phyloP scores from a whole-genome alignment of 805 yeast species.

The Kregervanrija fluxuum region DNA sequence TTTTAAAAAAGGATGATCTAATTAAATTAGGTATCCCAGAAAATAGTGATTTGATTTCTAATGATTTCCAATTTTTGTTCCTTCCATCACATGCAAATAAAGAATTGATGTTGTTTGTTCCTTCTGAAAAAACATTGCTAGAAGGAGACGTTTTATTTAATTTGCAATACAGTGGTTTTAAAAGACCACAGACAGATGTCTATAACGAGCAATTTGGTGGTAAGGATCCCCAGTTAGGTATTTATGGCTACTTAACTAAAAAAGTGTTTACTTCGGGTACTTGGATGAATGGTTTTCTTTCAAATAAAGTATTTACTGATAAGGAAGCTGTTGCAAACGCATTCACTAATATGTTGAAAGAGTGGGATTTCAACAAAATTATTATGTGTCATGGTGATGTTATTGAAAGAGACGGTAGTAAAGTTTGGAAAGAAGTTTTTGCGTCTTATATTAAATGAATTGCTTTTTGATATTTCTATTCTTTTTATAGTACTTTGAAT shows the following conservation, averaged over 20 bases:
- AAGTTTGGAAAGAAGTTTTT: slow-evolving; percentile 13
- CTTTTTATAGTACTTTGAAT: neutral
- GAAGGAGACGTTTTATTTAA: slow-evolving; percentile 60
- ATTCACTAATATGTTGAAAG: slow-evolving; percentile 25
- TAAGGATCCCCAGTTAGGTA: slow-evolving; percentile 37
- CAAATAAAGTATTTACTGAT: slow-evolving; percentile 8
- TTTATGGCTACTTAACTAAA: slow-evolving; percentile 17
- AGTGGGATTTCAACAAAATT: slow-evolving; percentile 42
- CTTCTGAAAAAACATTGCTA: slow-evolving; percentile 38
- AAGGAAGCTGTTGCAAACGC: slow-evolving; percentile 4
- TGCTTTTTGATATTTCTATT: neutral
- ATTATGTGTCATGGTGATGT: slow-evolving; percentile 58
- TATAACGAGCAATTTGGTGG: slow-evolving; percentile 40
- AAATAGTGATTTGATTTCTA: slow-evolving; percentile 25
- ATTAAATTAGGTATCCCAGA: slow-evolving; percentile 30
- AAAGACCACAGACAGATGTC: slow-evolving; percentile 19
- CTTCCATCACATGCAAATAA: slow-evolving; percentile 51
- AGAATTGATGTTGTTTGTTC: slow-evolving; percentile 49
- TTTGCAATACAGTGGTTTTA: slow-evolving; percentile 43
- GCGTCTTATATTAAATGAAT: neutral
- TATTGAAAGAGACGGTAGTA: slow-evolving; percentile 33
- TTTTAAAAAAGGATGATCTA: slow-evolving; percentile 24
- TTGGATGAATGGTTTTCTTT: slow-evolving; percentile 5
- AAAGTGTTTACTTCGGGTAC: slow-evolving; percentile 13
- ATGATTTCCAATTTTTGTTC: slow-evolving; percentile 47